A percentile compares a stretch with the other conserved stretches of the same genome.
These are phyloP conservation scores for Atalantia buxifolia DNA, from an alignment of 345 rosid species.

Conservation along the genomic window DNA sequence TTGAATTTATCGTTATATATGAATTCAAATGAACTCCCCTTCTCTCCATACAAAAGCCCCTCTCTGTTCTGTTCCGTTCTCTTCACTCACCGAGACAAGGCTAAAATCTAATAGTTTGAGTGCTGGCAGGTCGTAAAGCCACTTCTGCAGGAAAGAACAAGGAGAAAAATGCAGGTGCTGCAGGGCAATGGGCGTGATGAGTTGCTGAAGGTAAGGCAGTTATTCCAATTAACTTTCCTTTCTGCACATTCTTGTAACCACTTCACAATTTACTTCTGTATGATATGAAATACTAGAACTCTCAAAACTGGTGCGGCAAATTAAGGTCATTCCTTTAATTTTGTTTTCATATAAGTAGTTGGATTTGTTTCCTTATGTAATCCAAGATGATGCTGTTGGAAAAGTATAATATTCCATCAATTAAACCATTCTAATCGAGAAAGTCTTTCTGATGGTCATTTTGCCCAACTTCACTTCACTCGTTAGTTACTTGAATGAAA, in stretches of 20 bases:
- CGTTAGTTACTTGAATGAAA: neutral
- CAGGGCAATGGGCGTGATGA: constrained; percentile 82
- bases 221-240: neutral
- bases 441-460: neutral
- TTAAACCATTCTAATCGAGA: neutral
- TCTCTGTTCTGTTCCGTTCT: neutral
- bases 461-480: neutral
- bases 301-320: neutral
- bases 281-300: neutral
- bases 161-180: constrained; percentile 83
- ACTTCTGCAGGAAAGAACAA: constrained; percentile 90
- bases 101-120: neutral
- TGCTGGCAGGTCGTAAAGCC: constrained; percentile 72
- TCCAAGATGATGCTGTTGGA: neutral
- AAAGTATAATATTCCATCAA: neutral
- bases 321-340: neutral
- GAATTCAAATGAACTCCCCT: neutral
- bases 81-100: neutral
- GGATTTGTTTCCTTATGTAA: neutral
- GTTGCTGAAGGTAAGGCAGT: constrained; percentile 66
- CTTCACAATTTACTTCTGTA: neutral
- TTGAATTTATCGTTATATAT: constrained; percentile 15
- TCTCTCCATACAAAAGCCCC: neutral
- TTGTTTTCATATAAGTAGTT: neutral
- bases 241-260: neutral